These are phyloP conservation scores for Pseudocercospora cruenta DNA, from an alignment of 2,329 filamentous ascomycete species.

Conservation along the genomic window DNA sequence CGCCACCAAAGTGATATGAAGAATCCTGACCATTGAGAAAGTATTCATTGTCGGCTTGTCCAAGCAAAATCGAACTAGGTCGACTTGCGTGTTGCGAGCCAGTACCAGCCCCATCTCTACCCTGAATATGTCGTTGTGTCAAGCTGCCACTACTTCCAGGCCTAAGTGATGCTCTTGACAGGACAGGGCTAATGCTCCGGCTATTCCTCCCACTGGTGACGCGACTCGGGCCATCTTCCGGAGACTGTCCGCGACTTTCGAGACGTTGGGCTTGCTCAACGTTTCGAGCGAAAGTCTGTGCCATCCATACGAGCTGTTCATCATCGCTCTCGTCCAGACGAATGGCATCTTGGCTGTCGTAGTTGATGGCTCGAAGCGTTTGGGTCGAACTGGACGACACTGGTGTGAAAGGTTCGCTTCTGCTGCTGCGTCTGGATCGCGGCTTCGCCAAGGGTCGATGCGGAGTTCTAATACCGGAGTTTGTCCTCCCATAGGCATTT, in stretches of 20 bases:
- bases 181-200: neutral
- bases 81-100: neutral
- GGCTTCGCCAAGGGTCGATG: neutral
- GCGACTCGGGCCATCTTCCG: constrained; percentile 13
- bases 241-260: neutral
- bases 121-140: neutral
- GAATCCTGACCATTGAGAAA: neutral
- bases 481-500: neutral
- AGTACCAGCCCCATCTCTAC: constrained; percentile 6
- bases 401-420: neutral
- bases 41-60: neutral
- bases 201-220: constrained; percentile 4
- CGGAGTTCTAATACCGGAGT: neutral
- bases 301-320: constrained; percentile 3
- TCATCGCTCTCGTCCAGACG: constrained; percentile 6
- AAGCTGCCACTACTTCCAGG: constrained; percentile 9
- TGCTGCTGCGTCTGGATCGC: constrained; percentile 7
- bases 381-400: neutral
- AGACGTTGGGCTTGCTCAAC: neutral
- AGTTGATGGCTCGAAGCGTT: neutral
- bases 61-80: neutral
- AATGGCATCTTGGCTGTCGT: neutral
- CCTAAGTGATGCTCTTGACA: neutral
- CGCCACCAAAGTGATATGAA: neutral
- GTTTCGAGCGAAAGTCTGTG: neutral